Evolutionary conservation across 2,329 filamentous ascomycete genomes (phyloP).

Genomic region (Dactylellina sp.): DNA sequence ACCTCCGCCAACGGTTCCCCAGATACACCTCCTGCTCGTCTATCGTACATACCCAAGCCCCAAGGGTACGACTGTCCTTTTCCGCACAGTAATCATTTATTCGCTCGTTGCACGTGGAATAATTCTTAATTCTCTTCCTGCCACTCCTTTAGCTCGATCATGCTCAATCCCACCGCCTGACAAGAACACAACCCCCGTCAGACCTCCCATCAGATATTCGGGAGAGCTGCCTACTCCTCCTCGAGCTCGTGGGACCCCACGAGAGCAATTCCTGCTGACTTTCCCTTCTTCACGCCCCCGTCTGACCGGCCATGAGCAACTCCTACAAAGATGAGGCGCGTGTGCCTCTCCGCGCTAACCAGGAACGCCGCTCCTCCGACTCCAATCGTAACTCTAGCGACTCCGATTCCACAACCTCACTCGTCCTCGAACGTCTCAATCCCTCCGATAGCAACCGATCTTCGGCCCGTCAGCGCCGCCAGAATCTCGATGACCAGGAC

Average conservation of each 20-base stretch:
- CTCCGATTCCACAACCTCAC: constrained; percentile 84
- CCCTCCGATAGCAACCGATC: constrained; percentile 64
- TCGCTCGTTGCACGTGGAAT: constrained; percentile 17
- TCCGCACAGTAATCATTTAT: too few relatives aligned
- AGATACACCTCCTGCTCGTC: constrained; percentile 17
- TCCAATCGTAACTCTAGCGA: constrained; percentile 72
- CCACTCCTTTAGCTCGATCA: constrained; percentile 38
- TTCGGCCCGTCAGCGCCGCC: constrained; percentile 65
- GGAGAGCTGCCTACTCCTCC: background rate
- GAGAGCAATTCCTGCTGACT: background rate
- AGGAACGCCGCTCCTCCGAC: constrained; percentile 52
- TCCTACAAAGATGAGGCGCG: constrained; percentile 55
- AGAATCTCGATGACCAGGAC: constrained; percentile 63
- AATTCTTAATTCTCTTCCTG: constrained; percentile 12
- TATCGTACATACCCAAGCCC: constrained; percentile 9
- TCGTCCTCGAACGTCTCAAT: constrained; percentile 81
- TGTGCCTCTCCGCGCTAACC: constrained; percentile 45
- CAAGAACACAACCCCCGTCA: constrained; percentile 8
- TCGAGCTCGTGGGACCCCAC: background rate
- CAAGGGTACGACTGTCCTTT: background rate
- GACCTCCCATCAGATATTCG: constrained; percentile 4
- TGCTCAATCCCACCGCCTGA: constrained; percentile 46
- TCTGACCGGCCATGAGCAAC: constrained; percentile 41
- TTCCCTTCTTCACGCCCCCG: constrained; percentile 9
- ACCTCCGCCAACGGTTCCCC: constrained; percentile 12